Percentiles rank a stretch among this genome's conserved stretches.
Evolutionary conservation across 2,329 filamentous ascomycete genomes (phyloP).

Genomic region (Fusarium ramigenum): DNA sequence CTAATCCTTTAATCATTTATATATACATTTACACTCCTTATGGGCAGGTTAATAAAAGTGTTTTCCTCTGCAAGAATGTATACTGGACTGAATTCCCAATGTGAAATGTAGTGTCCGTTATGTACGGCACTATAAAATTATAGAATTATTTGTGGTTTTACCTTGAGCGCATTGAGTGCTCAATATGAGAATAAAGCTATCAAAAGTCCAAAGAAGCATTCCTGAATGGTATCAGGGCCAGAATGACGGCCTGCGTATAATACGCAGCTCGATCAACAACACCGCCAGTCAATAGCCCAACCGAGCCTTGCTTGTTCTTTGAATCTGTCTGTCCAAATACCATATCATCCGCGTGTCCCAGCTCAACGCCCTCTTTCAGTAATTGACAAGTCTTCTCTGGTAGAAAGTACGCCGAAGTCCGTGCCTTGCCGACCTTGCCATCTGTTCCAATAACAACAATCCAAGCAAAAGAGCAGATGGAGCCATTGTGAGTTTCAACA

Average conservation of each 20-base stretch:
- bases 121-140: neutral
- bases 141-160: neutral
- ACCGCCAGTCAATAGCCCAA: conserved; percentile 52
- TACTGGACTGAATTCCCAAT: too few relatives aligned
- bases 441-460: conserved; percentile 46
- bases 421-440: conserved; percentile 48
- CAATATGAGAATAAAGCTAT: neutral
- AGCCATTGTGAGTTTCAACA: conserved; percentile 43
- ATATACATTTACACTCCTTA: neutral
- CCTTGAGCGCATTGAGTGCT: neutral
- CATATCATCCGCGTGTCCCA: conserved; percentile 52
- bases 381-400: conserved; percentile 49
- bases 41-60: neutral
- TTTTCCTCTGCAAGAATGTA: neutral
- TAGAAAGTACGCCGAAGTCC: conserved; percentile 51
- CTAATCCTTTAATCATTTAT: conserved; percentile 8
- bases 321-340: conserved; percentile 51
- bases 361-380: conserved; percentile 49
- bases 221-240: conserved; percentile 54
- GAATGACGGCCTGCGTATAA: conserved; percentile 52
- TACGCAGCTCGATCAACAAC: conserved; percentile 49
- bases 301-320: conserved; percentile 51
- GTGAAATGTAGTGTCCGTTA: too few relatives aligned
- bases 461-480: conserved; percentile 53
- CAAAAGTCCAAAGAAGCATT: conserved; percentile 48